Conservation (phyloP, 2,329 filamentous ascomycete species). For the Neopestalotiopsis clavispora region DNA sequence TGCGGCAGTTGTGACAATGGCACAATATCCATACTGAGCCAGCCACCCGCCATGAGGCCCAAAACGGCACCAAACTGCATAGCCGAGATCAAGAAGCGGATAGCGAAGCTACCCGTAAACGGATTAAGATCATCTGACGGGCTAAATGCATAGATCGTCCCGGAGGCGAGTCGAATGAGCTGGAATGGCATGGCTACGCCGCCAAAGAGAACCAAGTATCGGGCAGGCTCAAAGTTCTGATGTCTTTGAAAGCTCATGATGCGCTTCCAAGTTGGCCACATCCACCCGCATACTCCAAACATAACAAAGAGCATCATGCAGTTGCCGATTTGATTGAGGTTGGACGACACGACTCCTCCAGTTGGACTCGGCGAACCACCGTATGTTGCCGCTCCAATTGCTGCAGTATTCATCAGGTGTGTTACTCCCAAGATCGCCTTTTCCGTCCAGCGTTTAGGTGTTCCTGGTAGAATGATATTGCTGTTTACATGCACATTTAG, state of each 20-base stretch:
- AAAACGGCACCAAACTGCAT: not conserved
- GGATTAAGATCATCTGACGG: not conserved
- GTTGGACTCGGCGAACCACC: not conserved
- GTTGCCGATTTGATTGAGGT: not conserved
- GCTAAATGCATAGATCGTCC: not conserved
- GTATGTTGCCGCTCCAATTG: not conserved
- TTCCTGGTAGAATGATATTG: not conserved
- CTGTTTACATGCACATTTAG: no score
- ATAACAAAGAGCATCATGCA: not conserved
- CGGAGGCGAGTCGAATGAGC: not conserved
- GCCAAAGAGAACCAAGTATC: not conserved
- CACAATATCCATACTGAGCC: not conserved
- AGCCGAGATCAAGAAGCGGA: not conserved
- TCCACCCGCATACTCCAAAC: constrained; percentile 3
- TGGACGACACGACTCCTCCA: not conserved
- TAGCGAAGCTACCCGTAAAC: not conserved
- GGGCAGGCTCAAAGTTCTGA: not conserved
- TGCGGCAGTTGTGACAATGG: not conserved
- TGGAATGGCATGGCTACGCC: not conserved
- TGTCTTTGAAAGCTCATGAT: not conserved
- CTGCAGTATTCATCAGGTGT: not conserved
- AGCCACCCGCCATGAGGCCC: not conserved
- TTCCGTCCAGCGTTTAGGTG: not conserved
- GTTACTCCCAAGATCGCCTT: not conserved
- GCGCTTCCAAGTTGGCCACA: constrained; percentile 6